Evolutionary conservation across 2,329 filamentous ascomycete species (phyloP), one percentile per base, ranked within the genome.

Genomic region (Diaporthe longicolla): DNA sequence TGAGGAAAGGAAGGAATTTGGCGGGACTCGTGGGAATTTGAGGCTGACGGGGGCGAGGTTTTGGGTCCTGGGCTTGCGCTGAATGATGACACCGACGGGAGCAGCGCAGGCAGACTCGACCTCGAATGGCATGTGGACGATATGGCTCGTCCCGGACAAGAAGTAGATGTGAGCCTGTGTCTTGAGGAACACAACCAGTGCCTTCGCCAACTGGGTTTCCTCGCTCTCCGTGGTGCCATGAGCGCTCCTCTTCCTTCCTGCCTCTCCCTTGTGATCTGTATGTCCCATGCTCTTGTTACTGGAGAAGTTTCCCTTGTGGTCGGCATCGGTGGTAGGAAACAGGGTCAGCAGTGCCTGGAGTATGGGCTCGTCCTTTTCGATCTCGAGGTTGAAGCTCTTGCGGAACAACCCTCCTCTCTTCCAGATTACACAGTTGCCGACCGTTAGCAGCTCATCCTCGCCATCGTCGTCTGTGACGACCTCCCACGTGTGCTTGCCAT

Each of bases 121-220:
- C 83, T 98, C 95, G 80, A 99, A 99, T 1, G 96, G 96, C 80
- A 99, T 91, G 81, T 98, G 95, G 63, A 98, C 89, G 74, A 98
- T 91, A 87, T 99, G 94, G 80, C 91, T 97, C 45, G 94, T 92
- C 26, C 96, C 96, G 2, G 93, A 91, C 50, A 98, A 89, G 81
- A 97, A 98, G 86, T 95, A 97, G 77, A 99, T 91, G 81, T 98
- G 96, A 29, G 94, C 95, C 81, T 98, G 96, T 0, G 94, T 95
- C 83, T 94, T 95, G 77, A 99, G 90, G 78, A 98, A 93, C 66
- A 99, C 93, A 10, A 98, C 94, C 75, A 99, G 85, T 6, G 96
- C 95, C 79, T 92, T 89, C 55, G 89, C 89, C 32, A 90, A 82
- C 77, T 19, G 77, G 76, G 13, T 77, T 73, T 15, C 76, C 7